A percentile compares a stretch with the other conserved stretches of the same genome.
Conservation (phyloP, 2,329 filamentous ascomycete species). For the Verticillium longisporum region DNA sequence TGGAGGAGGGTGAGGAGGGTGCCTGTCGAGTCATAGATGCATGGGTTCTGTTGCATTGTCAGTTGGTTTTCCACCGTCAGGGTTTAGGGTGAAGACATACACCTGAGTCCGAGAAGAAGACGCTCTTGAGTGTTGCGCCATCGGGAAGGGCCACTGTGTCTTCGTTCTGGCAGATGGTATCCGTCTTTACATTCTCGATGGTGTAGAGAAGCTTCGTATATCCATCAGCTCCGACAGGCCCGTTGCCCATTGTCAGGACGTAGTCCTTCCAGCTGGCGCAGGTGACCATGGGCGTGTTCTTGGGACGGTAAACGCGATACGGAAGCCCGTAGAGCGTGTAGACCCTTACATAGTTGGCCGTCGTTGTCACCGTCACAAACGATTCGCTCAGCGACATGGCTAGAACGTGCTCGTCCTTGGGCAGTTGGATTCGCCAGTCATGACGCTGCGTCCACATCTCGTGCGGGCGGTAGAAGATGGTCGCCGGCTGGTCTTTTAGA, state of each 20-base stretch:
- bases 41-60: conserved; percentile 63
- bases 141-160: conserved; percentile 82
- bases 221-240: conserved; percentile 73
- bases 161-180: conserved; percentile 91
- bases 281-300: conserved; percentile 82
- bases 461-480: conserved; percentile 93
- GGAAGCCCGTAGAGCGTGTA: conserved; percentile 92
- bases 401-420: conserved; percentile 75
- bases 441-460: conserved; percentile 90
- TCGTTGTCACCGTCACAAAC: conserved; percentile 85
- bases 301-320: conserved; percentile 82
- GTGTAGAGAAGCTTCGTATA: conserved; percentile 76
- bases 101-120: conserved; percentile 91
- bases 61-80: background rate
- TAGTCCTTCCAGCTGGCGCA: conserved; percentile 95
- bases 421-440: conserved; percentile 88
- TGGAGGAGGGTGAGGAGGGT: conserved; percentile 82
- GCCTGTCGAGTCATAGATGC: conserved; percentile 90
- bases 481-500: conserved; percentile 50
- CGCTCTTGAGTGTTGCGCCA: conserved; percentile 65
- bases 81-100: conserved; percentile 40
- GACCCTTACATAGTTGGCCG: conserved; percentile 79
- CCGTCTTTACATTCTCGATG: conserved; percentile 88
- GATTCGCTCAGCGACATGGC: conserved; percentile 88
- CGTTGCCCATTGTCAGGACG: conserved; percentile 92